Percentiles rank a stretch among this genome's conserved stretches.
Conservation (phyloP, 2,329 filamentous ascomycete species). For the Phyllachora maydis region DNA sequence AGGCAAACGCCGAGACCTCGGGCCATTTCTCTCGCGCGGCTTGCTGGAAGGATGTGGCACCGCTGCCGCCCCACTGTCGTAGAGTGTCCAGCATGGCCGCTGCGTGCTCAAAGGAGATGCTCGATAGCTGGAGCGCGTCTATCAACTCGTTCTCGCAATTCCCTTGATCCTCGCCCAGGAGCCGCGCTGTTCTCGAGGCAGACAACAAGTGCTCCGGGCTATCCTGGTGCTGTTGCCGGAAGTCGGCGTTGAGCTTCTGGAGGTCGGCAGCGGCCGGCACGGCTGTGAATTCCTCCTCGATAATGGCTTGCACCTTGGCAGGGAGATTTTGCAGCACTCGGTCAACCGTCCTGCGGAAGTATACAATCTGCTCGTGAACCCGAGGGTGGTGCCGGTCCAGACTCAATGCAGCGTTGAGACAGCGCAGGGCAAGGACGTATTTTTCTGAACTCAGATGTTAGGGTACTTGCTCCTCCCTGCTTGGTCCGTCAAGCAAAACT, state of each 20-base stretch:
- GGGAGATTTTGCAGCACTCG: slow-evolving; percentile 36
- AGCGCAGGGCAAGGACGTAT: slow-evolving; percentile 70
- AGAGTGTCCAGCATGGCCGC: slow-evolving; percentile 18
- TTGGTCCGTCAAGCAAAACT: no score
- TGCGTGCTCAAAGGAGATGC: slow-evolving; percentile 26
- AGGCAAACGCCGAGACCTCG: slow-evolving; percentile 21
- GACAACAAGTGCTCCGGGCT: slow-evolving; percentile 43
- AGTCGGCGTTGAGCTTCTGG: slow-evolving; percentile 44
- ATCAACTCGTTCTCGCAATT: slow-evolving; percentile 32
- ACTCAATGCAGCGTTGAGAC: slow-evolving; percentile 51
- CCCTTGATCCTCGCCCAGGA: slow-evolving; percentile 27
- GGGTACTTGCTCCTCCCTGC: no score
- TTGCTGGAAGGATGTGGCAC: slow-evolving; percentile 24
- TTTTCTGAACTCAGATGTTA: no score
- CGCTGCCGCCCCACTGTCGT: slow-evolving; percentile 25
- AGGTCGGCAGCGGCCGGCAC: slow-evolving; percentile 37
- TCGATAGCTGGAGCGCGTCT: slow-evolving; percentile 24
- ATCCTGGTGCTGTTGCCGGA: slow-evolving; percentile 36
- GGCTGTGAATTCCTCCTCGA: slow-evolving; percentile 46
- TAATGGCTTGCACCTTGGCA: slow-evolving; percentile 43
- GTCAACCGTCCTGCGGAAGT: slow-evolving; percentile 44
- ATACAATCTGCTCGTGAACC: slow-evolving; percentile 54
- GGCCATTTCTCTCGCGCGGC: slow-evolving; percentile 28
- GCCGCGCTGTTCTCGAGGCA: slow-evolving; percentile 27
- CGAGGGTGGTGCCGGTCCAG: slow-evolving; percentile 50